Evolutionary conservation across 108 stramenopile genomes (phyloP), one percentile per base, ranked within the genome.

Genomic region (Nitzschia sp.): DNA sequence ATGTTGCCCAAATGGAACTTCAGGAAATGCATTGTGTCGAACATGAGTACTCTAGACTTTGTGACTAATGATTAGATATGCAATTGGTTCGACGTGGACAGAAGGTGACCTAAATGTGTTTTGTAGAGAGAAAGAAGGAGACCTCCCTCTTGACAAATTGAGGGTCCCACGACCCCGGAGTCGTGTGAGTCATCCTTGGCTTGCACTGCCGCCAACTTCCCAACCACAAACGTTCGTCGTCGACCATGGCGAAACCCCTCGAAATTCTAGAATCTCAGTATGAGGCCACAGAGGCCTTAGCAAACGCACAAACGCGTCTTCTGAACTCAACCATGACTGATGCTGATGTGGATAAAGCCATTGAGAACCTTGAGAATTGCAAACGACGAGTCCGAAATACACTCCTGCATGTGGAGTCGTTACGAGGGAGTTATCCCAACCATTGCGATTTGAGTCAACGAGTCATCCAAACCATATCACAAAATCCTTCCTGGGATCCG

Each of bases 301-400:
- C 72, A 25, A 72, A 79, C 41, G 38, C 68, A 19, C 78, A 79
- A 69, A 69, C 61, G 15, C 38, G 29, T 15, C 60, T 79, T 8
- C 39, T 68, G 8, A 72, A 73, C 41, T 58, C 65, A 17, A 24
- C 51, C 38, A 38, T 41, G 46, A 52, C 24, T 29, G 34, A 20
- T 0, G 41, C 15, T 0, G 52, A 61, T 9, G 21, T 29, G 7
- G 41, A 29, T 3, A 7, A 21, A 7, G 64, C 65, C 12, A 14
- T 73, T 3, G 63, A 66, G 7, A 7, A 17, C 11, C 50, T 51
- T 12, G 55, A 73, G 0, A 17, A 34, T 1, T 56, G 51, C 55
- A 43, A 50, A 44, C 38, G 38, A 0, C 21, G 43, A 17, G 20
- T 65, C 15, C 72, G 58, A 11, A 58, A 51, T 7, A 73, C 41